Evolutionary conservation across 176 grass and related monocot species (phyloP).

Genomic region (Lolium rigidum): DNA sequence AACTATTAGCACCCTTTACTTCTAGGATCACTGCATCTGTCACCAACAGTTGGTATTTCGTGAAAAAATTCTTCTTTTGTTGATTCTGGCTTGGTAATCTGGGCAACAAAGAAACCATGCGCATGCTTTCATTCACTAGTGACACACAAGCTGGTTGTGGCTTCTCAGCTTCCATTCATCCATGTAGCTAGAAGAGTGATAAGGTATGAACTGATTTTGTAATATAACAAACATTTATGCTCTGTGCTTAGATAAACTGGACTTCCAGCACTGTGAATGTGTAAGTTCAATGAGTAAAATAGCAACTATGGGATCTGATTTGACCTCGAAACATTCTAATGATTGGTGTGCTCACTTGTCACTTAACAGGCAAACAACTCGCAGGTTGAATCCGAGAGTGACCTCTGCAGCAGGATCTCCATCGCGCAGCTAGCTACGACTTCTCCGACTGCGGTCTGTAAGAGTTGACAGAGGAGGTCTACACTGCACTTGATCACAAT

Average conservation of each 20-base stretch:
- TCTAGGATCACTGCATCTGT: too few relatives aligned
- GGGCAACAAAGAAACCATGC: not conserved
- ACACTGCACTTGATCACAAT: not conserved
- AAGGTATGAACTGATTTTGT: not conserved
- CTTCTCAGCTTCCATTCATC: not conserved
- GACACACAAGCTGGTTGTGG: not conserved
- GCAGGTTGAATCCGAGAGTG: not conserved
- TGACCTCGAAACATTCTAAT: not conserved
- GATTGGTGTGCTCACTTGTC: not conserved
- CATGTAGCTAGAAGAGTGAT: too few relatives aligned
- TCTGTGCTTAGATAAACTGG: not conserved
- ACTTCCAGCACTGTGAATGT: not conserved
- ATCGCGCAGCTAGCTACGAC: not conserved
- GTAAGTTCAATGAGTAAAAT: not conserved
- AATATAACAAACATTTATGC: not conserved
- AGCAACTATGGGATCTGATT: not conserved
- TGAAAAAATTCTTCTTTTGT: not conserved
- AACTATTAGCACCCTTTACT: not conserved
- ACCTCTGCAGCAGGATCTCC: not conserved
- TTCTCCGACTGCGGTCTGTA: not conserved
- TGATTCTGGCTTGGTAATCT: not conserved
- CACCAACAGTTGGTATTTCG: too few relatives aligned
- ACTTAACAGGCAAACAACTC: not conserved
- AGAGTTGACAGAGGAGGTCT: not conserved
- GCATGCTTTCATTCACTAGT: conserved; percentile 5